Conservation (phyloP, 2,329 filamentous ascomycete species). For the Aspergillus ochraceoroseus region DNA sequence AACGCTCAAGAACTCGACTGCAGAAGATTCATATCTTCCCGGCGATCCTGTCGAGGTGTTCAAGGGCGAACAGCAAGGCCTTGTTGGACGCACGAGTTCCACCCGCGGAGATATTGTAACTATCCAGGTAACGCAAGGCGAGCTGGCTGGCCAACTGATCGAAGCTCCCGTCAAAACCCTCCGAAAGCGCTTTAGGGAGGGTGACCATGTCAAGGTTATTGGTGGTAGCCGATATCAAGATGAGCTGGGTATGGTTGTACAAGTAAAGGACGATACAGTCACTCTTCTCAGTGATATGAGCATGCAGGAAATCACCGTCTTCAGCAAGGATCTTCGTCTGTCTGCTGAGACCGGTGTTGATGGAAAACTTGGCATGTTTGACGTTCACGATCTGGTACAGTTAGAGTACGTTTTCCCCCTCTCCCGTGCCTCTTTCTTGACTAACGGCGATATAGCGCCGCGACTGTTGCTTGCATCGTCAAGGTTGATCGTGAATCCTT, state of each 20-base stretch:
- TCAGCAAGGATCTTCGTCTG: constrained; percentile 92
- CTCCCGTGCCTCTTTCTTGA: neutral
- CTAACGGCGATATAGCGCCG: constrained; percentile 51
- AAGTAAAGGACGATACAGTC: constrained; percentile 85
- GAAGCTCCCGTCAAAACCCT: constrained; percentile 90
- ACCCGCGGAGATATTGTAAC: constrained; percentile 91
- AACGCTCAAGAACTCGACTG: constrained; percentile 78
- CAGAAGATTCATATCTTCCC: constrained; percentile 77
- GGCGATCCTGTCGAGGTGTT: constrained; percentile 97
- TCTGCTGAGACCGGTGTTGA: constrained; percentile 87
- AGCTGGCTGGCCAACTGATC: constrained; percentile 74
- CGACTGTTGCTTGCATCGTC: constrained; percentile 87
- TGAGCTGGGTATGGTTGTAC: constrained; percentile 94
- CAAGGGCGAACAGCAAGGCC: constrained; percentile 88
- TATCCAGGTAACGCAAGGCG: constrained; percentile 76
- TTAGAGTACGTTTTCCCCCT: constrained; percentile 59
- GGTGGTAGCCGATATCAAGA: constrained; percentile 91
- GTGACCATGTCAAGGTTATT: constrained; percentile 98
- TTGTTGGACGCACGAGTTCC: constrained; percentile 76
- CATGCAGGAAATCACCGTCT: constrained; percentile 91
- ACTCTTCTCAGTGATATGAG: constrained; percentile 90
- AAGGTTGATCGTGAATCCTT: constrained; percentile 93
- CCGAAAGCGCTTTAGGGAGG: constrained; percentile 84
- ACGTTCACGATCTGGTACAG: constrained; percentile 89
- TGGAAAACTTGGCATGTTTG: constrained; percentile 76